Evolutionary conservation across 768 basidiomycete genomes (phyloP).

Genomic region (Trametes gibbosa): DNA sequence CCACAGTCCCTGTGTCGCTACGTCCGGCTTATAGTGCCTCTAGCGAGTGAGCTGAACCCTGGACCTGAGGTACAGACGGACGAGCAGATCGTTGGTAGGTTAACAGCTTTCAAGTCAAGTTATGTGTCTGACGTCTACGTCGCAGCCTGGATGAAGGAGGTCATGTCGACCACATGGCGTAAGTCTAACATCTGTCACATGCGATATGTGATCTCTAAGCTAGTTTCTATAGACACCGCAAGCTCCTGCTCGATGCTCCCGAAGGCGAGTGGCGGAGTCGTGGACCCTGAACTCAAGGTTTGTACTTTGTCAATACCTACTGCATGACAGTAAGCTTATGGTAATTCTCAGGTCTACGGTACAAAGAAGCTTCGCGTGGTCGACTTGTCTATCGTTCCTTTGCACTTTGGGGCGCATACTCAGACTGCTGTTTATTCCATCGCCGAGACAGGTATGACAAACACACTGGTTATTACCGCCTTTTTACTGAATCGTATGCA

Average conservation of each 20-base stretch:
- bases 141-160: conserved; percentile 27
- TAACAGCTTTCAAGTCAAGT: neutral
- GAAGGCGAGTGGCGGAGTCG: conserved; percentile 47
- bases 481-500: neutral
- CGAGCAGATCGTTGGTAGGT: conserved; percentile 24
- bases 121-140: neutral
- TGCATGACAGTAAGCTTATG: neutral
- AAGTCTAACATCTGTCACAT: neutral
- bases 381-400: conserved; percentile 52
- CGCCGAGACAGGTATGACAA: conserved; percentile 42
- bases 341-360: conserved; percentile 47
- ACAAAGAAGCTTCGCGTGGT: conserved; percentile 55
- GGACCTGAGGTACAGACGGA: conserved; percentile 30
- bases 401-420: conserved; percentile 48
- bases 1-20: neutral
- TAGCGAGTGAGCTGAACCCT: conserved; percentile 32
- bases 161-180: conserved; percentile 25
- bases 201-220: neutral
- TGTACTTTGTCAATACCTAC: neutral
- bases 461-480: neutral
- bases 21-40: neutral
- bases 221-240: conserved; percentile 37
- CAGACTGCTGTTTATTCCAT: conserved; percentile 47
- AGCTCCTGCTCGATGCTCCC: conserved; percentile 56
- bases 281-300: conserved; percentile 46